Conservation (phyloP, 257 asterid genomes). For the Hygrophila difformis region DNA sequence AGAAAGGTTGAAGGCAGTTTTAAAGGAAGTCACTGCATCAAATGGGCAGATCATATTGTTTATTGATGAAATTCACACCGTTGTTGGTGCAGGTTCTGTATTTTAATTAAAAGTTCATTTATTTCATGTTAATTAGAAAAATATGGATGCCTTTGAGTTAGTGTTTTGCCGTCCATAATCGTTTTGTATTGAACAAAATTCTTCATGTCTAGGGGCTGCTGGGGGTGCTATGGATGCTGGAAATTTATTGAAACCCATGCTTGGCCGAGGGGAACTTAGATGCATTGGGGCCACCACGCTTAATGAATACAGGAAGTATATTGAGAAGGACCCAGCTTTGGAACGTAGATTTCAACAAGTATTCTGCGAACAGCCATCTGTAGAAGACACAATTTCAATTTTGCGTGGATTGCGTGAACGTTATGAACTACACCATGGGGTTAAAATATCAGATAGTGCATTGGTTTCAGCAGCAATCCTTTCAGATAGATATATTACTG, state of each 20-base stretch:
- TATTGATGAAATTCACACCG: constrained; percentile 91
- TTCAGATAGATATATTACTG: constrained; percentile 84
- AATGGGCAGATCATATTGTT: constrained; percentile 85
- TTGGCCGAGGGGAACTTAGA: constrained; percentile 88
- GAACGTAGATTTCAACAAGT: constrained; percentile 96
- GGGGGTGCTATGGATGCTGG: constrained; percentile 96
- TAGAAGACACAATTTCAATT: constrained; percentile 82
- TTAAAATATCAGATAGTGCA: constrained; percentile 84
- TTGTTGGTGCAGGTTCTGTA: constrained; percentile 95
- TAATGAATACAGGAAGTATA: constrained; percentile 78
- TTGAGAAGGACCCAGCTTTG: constrained; percentile 93
- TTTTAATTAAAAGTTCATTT: too few relatives aligned
- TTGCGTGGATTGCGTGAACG: constrained; percentile 95
- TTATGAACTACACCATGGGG: constrained; percentile 91
- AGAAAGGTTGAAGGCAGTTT: constrained; percentile 85
- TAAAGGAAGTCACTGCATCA: constrained; percentile 81
- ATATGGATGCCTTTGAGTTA: constrained; percentile 4
- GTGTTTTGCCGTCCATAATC: not conserved
- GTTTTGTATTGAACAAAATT: not conserved
- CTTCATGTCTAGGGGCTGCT: constrained; percentile 49
- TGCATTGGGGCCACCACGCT: constrained; percentile 94
- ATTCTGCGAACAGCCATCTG: constrained; percentile 85
- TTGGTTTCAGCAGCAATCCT: constrained; percentile 86
- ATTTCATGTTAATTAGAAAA: not conserved
- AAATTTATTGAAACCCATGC: constrained; percentile 89